Evolutionary conservation across 495 filamentous ascomycete species (phyloP).

Genomic region (Alectoria sarmentosa): DNA sequence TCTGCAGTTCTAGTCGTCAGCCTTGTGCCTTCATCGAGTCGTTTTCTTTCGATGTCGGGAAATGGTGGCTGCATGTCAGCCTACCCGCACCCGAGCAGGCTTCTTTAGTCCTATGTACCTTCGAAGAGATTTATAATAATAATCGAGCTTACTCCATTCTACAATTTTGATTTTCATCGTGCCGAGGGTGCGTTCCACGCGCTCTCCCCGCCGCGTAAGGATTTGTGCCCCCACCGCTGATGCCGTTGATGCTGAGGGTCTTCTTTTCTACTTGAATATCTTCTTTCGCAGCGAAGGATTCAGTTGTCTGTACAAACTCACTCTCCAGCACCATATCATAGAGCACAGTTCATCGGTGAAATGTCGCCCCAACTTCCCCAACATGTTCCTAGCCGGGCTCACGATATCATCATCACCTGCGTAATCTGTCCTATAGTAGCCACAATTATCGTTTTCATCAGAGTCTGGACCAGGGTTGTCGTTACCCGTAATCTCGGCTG

Average conservation of each 20-base stretch:
- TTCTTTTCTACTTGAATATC: neutral
- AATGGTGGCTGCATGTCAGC: neutral
- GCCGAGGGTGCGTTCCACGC: neutral
- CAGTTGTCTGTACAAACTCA: neutral
- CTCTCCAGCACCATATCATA: neutral
- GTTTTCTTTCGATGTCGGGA: neutral
- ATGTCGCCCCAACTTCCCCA: conserved; percentile 6
- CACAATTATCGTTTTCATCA: conserved; percentile 7
- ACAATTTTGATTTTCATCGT: too few species aligned
- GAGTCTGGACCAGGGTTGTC: conserved; percentile 7
- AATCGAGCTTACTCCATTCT: too few species aligned
- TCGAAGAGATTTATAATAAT: too few species aligned
- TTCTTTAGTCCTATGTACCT: too few species aligned
- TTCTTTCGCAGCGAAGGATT: neutral
- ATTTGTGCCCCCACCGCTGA: neutral
- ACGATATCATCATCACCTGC: conserved; percentile 4
- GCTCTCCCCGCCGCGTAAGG: neutral
- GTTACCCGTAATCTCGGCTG: conserved; percentile 13
- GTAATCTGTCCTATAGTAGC: conserved; percentile 13
- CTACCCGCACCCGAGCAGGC: neutral
- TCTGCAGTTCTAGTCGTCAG: too few species aligned
- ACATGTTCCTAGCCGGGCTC: neutral
- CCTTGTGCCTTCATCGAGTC: too few species aligned
- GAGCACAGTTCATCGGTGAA: neutral
- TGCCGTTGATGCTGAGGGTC: neutral